Evolutionary conservation across 2,329 filamentous ascomycete species (phyloP).

Genomic region (Xylariaceae sp.): DNA sequence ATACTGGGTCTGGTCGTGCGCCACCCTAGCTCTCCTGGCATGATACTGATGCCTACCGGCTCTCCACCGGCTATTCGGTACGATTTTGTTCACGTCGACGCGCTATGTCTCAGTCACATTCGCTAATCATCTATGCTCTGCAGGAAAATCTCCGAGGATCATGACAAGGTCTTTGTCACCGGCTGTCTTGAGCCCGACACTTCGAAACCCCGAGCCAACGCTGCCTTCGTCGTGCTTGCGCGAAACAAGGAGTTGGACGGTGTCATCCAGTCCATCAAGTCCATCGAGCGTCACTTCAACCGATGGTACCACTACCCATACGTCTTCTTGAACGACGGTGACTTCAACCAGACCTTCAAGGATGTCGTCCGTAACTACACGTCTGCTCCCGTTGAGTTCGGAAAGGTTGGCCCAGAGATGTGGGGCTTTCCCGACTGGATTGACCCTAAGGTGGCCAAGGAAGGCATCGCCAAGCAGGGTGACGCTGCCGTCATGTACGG

Average conservation of each 20-base stretch:
- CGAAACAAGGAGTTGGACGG: slow-evolving; percentile 95
- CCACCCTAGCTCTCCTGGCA: slow-evolving; percentile 76
- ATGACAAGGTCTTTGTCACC: slow-evolving; percentile 93
- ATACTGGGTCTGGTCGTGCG: slow-evolving; percentile 85
- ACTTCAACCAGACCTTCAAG: slow-evolving; percentile 94
- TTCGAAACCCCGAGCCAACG: slow-evolving; percentile 77
- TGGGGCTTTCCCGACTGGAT: slow-evolving; percentile 98
- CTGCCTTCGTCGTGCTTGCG: slow-evolving; percentile 90
- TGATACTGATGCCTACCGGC: slow-evolving; percentile 81
- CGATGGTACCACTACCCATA: slow-evolving; percentile 98
- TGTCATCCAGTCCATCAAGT: slow-evolving; percentile 94
- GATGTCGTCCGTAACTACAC: slow-evolving; percentile 84
- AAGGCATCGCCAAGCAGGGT: slow-evolving; percentile 94
- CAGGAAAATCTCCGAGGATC: slow-evolving; percentile 93
- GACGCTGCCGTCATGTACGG: slow-evolving; percentile 99
- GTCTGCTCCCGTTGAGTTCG: slow-evolving; percentile 83
- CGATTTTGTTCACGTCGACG: slow-evolving; percentile 28
- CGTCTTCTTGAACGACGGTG: slow-evolving; percentile 94
- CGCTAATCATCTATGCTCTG: slow-evolving; percentile 15
- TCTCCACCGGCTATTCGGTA: slow-evolving; percentile 87
- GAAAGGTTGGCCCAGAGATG: slow-evolving; percentile 82
- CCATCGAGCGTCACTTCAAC: slow-evolving; percentile 97
- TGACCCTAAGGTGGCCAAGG: slow-evolving; percentile 85
- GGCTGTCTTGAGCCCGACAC: slow-evolving; percentile 82
- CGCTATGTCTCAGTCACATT: neutral